These are phyloP conservation scores for Diaporthe nobilis DNA, from an alignment of 2,329 filamentous ascomycete genomes.

Conservation along the genomic window DNA sequence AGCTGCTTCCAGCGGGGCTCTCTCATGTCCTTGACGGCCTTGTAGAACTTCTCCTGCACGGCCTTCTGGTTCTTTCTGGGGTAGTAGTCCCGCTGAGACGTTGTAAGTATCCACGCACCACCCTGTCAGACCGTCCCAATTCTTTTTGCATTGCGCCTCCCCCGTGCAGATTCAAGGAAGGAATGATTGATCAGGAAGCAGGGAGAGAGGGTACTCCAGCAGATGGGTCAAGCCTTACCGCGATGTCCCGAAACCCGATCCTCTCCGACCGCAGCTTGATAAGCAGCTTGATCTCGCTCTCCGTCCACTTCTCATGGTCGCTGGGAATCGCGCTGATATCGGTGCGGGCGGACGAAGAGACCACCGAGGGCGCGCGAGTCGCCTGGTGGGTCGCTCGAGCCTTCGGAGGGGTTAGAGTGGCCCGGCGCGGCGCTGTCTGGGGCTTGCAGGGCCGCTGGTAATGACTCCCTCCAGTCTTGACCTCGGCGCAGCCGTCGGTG, in stretches of 20 bases:
- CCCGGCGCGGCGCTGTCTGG: not conserved
- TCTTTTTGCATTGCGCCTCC: not conserved
- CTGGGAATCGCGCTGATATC: not conserved
- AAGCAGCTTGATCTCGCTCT: not conserved
- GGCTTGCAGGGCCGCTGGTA: not conserved
- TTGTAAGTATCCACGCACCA: not conserved
- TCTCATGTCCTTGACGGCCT: not conserved
- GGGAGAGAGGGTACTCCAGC: too few species aligned
- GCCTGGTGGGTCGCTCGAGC: not conserved
- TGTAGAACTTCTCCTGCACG: slow-evolving; percentile 22
- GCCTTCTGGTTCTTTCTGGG: slow-evolving; percentile 9
- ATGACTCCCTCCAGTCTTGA: too few species aligned
- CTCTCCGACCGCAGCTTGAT: not conserved
- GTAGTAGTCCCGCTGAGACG: not conserved
- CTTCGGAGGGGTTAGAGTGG: not conserved
- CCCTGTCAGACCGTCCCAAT: not conserved
- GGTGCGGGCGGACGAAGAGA: not conserved
- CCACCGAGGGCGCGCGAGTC: not conserved
- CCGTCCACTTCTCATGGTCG: not conserved
- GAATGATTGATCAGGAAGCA: not conserved
- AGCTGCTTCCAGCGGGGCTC: not conserved
- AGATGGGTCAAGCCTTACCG: not conserved
- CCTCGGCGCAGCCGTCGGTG: not conserved
- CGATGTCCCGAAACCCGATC: not conserved
- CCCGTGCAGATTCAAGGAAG: not conserved